phyloP scores from a whole-genome alignment of 805 yeast genomes.

The Vanderwaltozyma polyspora region DNA sequence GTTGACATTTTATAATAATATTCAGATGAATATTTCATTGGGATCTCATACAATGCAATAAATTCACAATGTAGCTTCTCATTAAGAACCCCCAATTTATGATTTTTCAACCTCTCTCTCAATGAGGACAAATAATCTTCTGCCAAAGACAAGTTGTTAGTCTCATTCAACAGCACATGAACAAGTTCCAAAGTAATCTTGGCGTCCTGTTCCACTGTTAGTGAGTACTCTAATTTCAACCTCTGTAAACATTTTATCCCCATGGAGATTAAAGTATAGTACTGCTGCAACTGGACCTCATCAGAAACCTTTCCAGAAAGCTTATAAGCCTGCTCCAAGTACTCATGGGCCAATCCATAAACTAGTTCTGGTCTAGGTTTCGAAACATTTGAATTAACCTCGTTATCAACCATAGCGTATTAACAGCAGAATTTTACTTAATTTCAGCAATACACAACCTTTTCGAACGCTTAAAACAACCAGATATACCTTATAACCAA shows the following conservation, averaged over 20 bases:
- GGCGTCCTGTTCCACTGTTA: conserved; percentile 21
- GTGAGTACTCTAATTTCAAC: conserved; percentile 7
- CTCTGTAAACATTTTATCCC: conserved; percentile 16
- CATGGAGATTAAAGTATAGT: conserved; percentile 24
- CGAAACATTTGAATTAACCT: too few species aligned
- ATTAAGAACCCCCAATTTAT: conserved; percentile 7
- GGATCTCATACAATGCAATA: conserved; percentile 12
- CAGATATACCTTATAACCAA: too few species aligned
- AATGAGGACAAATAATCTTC: conserved; percentile 19
- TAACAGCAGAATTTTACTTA: too few species aligned
- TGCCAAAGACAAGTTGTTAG: conserved; percentile 20
- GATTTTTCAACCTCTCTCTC: conserved; percentile 16
- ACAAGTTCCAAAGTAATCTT: conserved; percentile 19
- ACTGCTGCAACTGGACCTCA: conserved; percentile 21
- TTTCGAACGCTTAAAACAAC: too few species aligned
- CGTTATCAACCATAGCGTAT: too few species aligned
- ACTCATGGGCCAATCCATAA: conserved; percentile 16
- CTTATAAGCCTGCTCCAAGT: conserved; percentile 14
- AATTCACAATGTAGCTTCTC: conserved; percentile 18
- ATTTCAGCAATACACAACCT: too few species aligned
- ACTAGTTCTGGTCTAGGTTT: background rate
- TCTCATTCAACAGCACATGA: conserved; percentile 21
- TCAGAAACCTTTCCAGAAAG: conserved; percentile 8
- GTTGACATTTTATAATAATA: conserved; percentile 18
- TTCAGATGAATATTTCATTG: conserved; percentile 8